These are phyloP conservation scores for Salvia miltiorrhiza DNA, from an alignment of 257 asterid genomes.

Conservation along the genomic window DNA sequence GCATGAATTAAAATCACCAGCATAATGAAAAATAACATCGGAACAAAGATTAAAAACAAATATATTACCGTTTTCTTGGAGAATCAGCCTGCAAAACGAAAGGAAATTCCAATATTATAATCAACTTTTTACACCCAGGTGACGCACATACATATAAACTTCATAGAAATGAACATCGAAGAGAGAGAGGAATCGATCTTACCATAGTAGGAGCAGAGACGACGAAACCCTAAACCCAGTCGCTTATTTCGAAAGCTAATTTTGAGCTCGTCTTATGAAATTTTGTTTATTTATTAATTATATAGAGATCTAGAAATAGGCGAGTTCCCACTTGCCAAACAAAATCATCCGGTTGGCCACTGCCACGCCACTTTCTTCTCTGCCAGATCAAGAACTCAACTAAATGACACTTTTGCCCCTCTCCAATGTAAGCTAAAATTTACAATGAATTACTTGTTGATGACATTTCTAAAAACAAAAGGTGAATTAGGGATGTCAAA, in stretches of 20 bases:
- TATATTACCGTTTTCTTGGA: constrained; percentile 64
- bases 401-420: constrained; percentile 13
- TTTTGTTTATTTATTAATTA: not conserved
- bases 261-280: not conserved
- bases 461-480: no score
- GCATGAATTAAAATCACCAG: not conserved
- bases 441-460: no score
- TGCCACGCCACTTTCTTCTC: constrained; percentile 1
- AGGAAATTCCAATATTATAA: not conserved
- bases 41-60: not conserved
- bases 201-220: constrained; percentile 34
- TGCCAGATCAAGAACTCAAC: not conserved
- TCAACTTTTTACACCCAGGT: not conserved
- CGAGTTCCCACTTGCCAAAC: not conserved
- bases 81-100: constrained; percentile 68
- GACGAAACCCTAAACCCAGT: constrained; percentile 42
- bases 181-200: constrained; percentile 8
- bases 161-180: not conserved
- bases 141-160: not conserved
- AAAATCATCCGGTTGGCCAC: constrained; percentile 1
- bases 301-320: not conserved
- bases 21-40: not conserved
- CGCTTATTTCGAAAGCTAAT: constrained; percentile 20
- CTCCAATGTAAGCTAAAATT: not conserved
- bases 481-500: no score